A percentile compares a stretch with the other conserved stretches of the same genome.
Conservation (phyloP, 2,329 filamentous ascomycete genomes). For the Trichoderma semiorbis region DNA sequence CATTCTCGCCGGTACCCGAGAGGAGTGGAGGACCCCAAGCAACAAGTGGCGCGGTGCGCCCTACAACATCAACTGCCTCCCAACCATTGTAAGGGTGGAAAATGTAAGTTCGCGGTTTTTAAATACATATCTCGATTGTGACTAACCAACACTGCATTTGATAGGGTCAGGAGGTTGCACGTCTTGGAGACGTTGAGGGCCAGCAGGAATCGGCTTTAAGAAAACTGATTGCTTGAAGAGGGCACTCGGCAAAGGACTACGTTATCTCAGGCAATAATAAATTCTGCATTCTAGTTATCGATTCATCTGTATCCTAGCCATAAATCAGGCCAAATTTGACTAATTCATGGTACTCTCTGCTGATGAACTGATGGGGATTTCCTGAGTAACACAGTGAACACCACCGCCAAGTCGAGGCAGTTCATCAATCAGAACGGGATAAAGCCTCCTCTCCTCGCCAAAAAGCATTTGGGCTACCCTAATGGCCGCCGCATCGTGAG, state of each 20-base stretch:
- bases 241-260: not conserved
- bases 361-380: slow-evolving; percentile 20
- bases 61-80: slow-evolving; percentile 28
- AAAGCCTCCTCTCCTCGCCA: slow-evolving; percentile 21
- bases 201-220: slow-evolving; percentile 28
- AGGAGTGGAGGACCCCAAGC: slow-evolving; percentile 25
- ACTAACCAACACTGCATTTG: not conserved
- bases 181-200: slow-evolving; percentile 27
- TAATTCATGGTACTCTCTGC: not conserved
- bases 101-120: slow-evolving; percentile 20
- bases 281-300: not conserved
- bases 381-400: slow-evolving; percentile 30
- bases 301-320: not conserved
- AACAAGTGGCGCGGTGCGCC: slow-evolving; percentile 29
- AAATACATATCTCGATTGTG: not conserved
- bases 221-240: slow-evolving; percentile 21
- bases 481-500: slow-evolving; percentile 25
- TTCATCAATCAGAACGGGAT: slow-evolving; percentile 21
- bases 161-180: slow-evolving; percentile 28
- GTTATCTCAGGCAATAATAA: not conserved
- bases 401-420: slow-evolving; percentile 26
- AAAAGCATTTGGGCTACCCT: slow-evolving; percentile 13
- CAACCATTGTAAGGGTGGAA: slow-evolving; percentile 27
- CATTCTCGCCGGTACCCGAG: slow-evolving; percentile 25
- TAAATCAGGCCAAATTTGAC: not conserved